phyloP scores from a whole-genome alignment of 768 basidiomycete genomes.

The Hygrophoropsis aurantiaca region DNA sequence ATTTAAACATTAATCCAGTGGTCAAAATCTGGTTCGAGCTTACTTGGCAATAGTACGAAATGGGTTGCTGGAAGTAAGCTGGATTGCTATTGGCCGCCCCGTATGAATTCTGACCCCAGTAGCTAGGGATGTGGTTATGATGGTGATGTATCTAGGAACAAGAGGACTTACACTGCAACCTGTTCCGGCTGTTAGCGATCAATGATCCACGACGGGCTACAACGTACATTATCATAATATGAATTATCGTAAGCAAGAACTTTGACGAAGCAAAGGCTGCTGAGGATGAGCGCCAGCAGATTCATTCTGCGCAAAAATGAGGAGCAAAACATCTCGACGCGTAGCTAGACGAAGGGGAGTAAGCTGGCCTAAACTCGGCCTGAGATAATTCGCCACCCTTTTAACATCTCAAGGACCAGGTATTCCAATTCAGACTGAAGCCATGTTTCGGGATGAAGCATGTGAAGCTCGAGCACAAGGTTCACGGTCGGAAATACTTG shows the following conservation, averaged over 20 bases:
- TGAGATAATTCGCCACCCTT: neutral
- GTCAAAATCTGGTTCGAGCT: conserved; percentile 9
- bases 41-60: conserved; percentile 66
- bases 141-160: neutral
- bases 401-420: neutral
- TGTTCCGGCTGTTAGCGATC: conserved; percentile 19
- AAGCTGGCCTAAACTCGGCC: neutral
- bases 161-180: conserved; percentile 52
- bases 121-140: conserved; percentile 36
- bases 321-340: neutral
- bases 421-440: neutral
- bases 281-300: neutral
- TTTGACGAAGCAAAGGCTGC: conserved; percentile 9
- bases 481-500: conserved; percentile 2
- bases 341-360: neutral
- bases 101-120: conserved; percentile 78
- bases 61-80: conserved; percentile 57
- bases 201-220: neutral
- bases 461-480: conserved; percentile 8
- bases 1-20: conserved; percentile 3
- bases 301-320: neutral
- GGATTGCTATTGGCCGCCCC: conserved; percentile 54
- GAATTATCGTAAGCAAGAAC: conserved; percentile 51
- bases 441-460: conserved; percentile 2
- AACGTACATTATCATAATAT: conserved; percentile 62